Conservation (phyloP, 441 rosid species). For the Erysimum cheiri region DNA sequence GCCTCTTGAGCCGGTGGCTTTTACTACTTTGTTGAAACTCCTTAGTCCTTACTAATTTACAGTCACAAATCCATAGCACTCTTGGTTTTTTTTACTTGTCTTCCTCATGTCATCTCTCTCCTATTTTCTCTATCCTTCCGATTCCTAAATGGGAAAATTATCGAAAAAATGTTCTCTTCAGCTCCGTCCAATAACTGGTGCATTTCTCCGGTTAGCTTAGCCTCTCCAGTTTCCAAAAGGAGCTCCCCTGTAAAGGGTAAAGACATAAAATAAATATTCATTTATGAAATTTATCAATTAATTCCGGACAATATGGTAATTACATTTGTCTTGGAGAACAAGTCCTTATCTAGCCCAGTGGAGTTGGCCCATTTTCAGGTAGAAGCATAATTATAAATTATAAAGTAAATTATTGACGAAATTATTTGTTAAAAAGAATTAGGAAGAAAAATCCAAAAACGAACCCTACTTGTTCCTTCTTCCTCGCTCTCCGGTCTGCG, state of each 20-base stretch:
- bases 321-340: neutral
- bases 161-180: too few species aligned
- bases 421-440: neutral
- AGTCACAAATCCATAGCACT: neutral
- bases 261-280: too few species aligned
- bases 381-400: neutral
- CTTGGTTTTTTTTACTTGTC: neutral
- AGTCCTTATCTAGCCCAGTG: neutral
- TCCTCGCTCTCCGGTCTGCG: conserved; percentile 14
- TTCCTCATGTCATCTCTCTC: neutral
- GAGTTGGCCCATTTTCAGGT: conserved; percentile 14
- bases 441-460: neutral
- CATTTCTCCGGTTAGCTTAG: neutral
- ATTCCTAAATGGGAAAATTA: too few species aligned
- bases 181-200: neutral
- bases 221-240: neutral
- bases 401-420: neutral
- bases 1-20: neutral
- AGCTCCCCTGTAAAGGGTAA: too few species aligned
- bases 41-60: too few species aligned
- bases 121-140: neutral
- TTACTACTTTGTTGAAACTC: too few species aligned
- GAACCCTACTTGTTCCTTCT: conserved; percentile 30
- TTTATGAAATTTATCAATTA: neutral
- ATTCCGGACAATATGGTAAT: neutral